Base-by-base conservation (phyloP, 441 rosid species). In the Populus hybrid region DNA sequence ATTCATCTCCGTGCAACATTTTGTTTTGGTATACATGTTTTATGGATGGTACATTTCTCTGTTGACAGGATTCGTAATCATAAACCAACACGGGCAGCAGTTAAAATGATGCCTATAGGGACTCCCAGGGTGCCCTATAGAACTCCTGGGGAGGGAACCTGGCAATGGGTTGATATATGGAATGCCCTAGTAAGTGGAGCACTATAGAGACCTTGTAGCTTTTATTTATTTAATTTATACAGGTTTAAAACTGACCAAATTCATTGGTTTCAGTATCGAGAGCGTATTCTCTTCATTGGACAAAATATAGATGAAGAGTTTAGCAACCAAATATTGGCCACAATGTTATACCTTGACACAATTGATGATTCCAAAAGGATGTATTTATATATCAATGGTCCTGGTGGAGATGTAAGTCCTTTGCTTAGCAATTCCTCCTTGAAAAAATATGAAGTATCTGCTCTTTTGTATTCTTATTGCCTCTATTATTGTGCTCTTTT, bases 131-230 rank as follows among this genome's bases (percentile, higher is more conserved):
- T 94, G 67, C 94, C 91, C 2, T 91, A 90, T 75, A 83, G 89
- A 84, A 89, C 87, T 42, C 87, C 92, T 30, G 97, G 93, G 70
- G 98, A 93, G 81, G 95, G 94, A 83, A 87, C 95, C 77, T 89
- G 93, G 95, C 97, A 92, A 82, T 90, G 91, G 94, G 91, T 95
- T 80, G 99, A 95, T 86, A 76, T 93, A 74, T 93, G 92, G 94
- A 91, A 92, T 83, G 98, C 93, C 80, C 88, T 93, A 11, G 98
- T 92, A 89, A 80, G 97, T 91, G 64, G 24, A 53, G 23, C 38
- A 3, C 57, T 16, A 30, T 23, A 34, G 16, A 28, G 36, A 35
- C 23, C 67, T 64, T 71, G 28, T 74, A 23, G 59, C 64, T 63
- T 74, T 34, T 61, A 46, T 14, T n/a, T 21, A 20, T 46, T 53